These are phyloP conservation scores for Parathielavia hyrcaniae DNA, from an alignment of 495 filamentous ascomycete species.

Conservation along the genomic window DNA sequence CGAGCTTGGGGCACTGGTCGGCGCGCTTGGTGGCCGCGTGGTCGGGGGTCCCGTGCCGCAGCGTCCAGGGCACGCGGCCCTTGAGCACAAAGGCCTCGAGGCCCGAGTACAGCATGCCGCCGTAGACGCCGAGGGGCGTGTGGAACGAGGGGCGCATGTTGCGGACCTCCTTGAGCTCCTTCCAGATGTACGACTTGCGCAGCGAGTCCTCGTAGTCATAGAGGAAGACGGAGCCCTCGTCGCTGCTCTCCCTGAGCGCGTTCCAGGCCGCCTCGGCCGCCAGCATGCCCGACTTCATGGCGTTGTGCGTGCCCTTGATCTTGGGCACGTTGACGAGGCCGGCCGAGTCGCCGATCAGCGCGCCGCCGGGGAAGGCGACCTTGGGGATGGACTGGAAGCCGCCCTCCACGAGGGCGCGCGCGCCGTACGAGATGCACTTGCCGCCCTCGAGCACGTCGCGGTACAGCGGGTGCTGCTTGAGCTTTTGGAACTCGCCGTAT, in stretches of 20 bases:
- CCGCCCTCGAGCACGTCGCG: conserved; percentile 76
- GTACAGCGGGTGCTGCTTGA: conserved; percentile 95
- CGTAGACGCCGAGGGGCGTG: conserved; percentile 71
- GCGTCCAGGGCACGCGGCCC: conserved; percentile 84
- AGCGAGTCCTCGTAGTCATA: conserved; percentile 91
- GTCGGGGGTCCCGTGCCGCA: conserved; percentile 74
- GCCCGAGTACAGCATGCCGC: conserved; percentile 88
- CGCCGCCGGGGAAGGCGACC: conserved; percentile 90
- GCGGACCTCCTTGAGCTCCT: conserved; percentile 86
- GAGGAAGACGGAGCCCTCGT: conserved; percentile 72
- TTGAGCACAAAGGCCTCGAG: conserved; percentile 84
- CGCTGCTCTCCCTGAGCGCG: conserved; percentile 54
- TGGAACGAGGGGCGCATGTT: conserved; percentile 98
- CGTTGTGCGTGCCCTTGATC: conserved; percentile 96
- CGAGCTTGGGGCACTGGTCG: conserved; percentile 75
- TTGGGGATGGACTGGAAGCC: conserved; percentile 98
- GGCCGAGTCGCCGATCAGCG: conserved; percentile 91
- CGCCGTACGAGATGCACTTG: conserved; percentile 96
- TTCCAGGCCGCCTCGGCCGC: conserved; percentile 83
- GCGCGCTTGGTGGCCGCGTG: conserved; percentile 73
- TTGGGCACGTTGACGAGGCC: conserved; percentile 98
- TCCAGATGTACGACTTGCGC: conserved; percentile 84
- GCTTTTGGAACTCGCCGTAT: conserved; percentile 95
- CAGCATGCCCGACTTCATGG: conserved; percentile 96
- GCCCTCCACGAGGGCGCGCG: conserved; percentile 87